Base-by-base conservation (phyloP, 495 filamentous ascomycete genomes). In the Penicillium canescens region DNA sequence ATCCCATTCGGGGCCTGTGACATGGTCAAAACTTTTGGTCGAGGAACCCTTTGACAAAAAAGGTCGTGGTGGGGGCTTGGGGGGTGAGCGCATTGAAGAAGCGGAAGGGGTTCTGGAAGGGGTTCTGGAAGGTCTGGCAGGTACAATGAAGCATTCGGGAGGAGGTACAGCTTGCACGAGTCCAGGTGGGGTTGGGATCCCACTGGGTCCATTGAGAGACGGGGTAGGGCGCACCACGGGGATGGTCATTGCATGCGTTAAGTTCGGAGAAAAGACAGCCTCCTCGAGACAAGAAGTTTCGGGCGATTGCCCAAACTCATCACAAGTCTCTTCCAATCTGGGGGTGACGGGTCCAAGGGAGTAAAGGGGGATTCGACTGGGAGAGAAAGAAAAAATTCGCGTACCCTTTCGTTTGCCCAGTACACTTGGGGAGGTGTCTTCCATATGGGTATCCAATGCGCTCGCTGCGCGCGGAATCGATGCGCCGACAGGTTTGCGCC, bases 41-140 rank as follows among this genome's bases (percentile, higher is more conserved):
- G 85, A 83, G 76, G 90, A 89, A 69, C 83, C 74, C 73, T 88
- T 91, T 37, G 79, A 86, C 57, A 96, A 78, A 74, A 80, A 95
- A 1, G 60, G 33, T 21, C 58, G 57, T 33, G 42, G 54, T 23
- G 49, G 55, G 46, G 62, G 51, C 53, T 54, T 69, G 38, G 57
- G 68, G 10, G 67, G 47, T 38, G 64, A 63, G 49, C 45, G 57
- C 49, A 47, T 60, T 16, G 54, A 38, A 28, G 57, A 55, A 9
- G 20, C 6, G 23, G 47, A 50, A 3, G 49, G 16, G 1, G 31
- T 42, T 52, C 23, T 43, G 14, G 8, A 12, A 12, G 60, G 35
- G 1, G 31, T 39, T 52, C 23, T 43, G 14, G 8, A n/a, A 12
- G 60, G 35, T 24, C 34, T 52, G 5, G 49, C 39, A 39, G 51